Evolutionary conservation across 495 filamentous ascomycete species (phyloP).

Genomic region (Opeltia flavorubescens): DNA sequence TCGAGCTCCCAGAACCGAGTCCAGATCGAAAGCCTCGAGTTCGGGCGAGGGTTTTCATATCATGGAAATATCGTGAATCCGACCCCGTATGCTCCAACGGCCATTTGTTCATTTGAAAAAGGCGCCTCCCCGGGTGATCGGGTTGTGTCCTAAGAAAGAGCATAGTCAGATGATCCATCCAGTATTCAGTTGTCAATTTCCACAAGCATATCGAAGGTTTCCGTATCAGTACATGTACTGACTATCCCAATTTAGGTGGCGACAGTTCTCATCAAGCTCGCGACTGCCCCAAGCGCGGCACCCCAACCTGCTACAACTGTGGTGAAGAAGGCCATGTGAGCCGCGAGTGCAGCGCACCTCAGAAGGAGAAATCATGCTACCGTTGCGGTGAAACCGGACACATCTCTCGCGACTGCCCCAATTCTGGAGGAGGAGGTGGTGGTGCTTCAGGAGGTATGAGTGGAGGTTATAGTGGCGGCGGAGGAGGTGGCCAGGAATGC

Average conservation of each 20-base stretch:
- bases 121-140: no score
- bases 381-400: conserved; percentile 78
- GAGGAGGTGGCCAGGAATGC: conserved; percentile 57
- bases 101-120: no score
- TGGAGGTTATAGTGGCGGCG: conserved; percentile 22
- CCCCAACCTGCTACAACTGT: conserved; percentile 85
- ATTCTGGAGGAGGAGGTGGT: conserved; percentile 33
- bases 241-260: conserved; percentile 38
- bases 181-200: no score
- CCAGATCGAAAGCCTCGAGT: no score
- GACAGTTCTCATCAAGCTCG: conserved; percentile 73
- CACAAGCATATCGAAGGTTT: no score
- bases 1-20: no score
- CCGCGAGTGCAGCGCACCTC: conserved; percentile 81
- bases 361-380: conserved; percentile 96
- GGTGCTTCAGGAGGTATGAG: conserved; percentile 29
- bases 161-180: background rate
- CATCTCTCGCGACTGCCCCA: conserved; percentile 83
- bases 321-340: conserved; percentile 81
- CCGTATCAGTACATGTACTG: background rate
- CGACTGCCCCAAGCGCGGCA: conserved; percentile 89
- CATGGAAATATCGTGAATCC: no score
- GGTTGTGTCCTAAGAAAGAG: no score
- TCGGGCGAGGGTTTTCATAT: no score
- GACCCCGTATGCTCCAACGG: no score